Evolutionary conservation across 1,284 basidiomycete genomes (phyloP), one percentile per base, ranked within the genome.

Genomic region (Baeospora myosura): DNA sequence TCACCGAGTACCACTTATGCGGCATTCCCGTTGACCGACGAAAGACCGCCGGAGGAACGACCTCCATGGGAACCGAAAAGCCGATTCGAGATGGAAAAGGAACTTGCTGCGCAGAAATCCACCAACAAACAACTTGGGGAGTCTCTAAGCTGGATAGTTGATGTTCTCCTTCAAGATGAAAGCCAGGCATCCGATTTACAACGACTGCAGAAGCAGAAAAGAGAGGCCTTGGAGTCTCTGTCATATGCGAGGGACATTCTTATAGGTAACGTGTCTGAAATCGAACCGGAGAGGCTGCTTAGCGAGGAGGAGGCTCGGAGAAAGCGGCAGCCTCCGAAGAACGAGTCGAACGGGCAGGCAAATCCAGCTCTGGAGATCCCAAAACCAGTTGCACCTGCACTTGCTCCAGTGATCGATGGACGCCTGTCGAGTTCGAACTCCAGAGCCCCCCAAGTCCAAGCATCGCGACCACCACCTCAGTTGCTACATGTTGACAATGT

Each of bases 211-310:
- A 63, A 62, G 31, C 66, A 71, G 50, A 81, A 74, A 55, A 68
- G 68, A 32, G 80, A 86, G 54, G 82, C 87, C 0, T 55, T 89
- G 40, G 82, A 86, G 52, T 77, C 78, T 11, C 63, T 89, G 33
- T 68, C 80, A 5, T 84, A 88, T 60, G 77, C 88, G 42, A 68
- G 81, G 46, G 84, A 88, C 50, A 66, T 86, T n/a, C 61, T 89
- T 31, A 69, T 72, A 45, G 74, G 75, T 26, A 65, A 68, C 34
- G 61, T 69, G 2, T 57, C 59, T 21, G 64, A 69, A 21, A 54
- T 87, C 37, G 83, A 88, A 14, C 78, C 81, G 33, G 77, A 76
- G 20, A 68, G 78, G 35, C 62, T 88, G 31, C 63, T 78, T 44
- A 71, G 76, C 31, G 77, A 76, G 44, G 65, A 75, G 52, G 69